Evolutionary conservation across 1,284 basidiomycete genomes (phyloP), one percentile per base, ranked within the genome.

Genomic region (Dichomitus squalens): DNA sequence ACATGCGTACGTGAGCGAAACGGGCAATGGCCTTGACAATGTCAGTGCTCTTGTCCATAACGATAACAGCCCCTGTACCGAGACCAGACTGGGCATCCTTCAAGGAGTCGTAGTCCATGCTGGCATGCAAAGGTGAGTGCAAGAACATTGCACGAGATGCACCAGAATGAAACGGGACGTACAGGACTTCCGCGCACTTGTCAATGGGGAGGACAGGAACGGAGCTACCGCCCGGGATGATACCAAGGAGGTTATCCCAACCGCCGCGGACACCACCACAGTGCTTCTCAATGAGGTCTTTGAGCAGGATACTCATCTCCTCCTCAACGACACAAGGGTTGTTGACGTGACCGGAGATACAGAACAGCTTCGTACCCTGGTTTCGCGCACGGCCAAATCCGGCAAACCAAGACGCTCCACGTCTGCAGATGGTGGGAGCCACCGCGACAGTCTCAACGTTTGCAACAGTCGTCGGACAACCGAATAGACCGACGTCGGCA

Each of bases 401-500:
- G 11, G 93, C 92, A 69, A 98, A 99, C 96, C 96, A 98, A n/a
- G 85, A 68, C 1, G 86, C 83, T 51, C 96, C 96, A 44, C 96
- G 87, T 54, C 96, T 84, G 70, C 93, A 95, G 67, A 99, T 99
- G 1, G 96, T 98, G 0, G 96, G 97, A 1, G 96, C 94, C 40
- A 98, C 96, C 33, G 96, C 90, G 58, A 99, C 94, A 6, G 96
- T 99, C 81, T 98, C 97, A 59, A 99, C 96, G 71, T 99, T 98
- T 53, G 96, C 96, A 47, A 99, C 96, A 8, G 97, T 98, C 2
- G 94, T 93, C 0, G 96, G 96, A 76, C 95, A 98, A 8, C 96
- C 96, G 70, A 98, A 99, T 41, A 98, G 80, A 58, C 96, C 96
- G 49, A 98, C 96, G 66, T 98, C 96, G 60, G 96, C 96, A 14